Evolutionary conservation across 2,329 filamentous ascomycete genomes (phyloP).

Genomic region (Leptographium wingfieldii): DNA sequence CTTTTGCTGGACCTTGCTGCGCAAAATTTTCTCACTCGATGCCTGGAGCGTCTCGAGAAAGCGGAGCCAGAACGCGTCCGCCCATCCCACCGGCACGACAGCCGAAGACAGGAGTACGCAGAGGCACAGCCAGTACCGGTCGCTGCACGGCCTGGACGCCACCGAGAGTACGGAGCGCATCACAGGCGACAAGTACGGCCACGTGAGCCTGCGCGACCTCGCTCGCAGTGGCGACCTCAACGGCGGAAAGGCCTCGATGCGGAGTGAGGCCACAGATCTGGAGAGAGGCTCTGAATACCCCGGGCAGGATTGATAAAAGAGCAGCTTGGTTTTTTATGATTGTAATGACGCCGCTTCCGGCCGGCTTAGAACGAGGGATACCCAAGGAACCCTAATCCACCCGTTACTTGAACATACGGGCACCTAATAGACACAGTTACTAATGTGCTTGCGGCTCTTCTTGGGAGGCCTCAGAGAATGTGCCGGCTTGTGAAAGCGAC

Average conservation of each 20-base stretch:
- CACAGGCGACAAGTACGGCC: neutral
- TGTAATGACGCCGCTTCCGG: neutral
- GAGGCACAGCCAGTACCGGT: neutral
- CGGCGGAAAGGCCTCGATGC: neutral
- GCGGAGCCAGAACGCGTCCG: neutral
- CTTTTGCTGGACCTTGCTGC: conserved; percentile 44
- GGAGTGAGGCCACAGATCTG: neutral
- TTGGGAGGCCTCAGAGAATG: too few species aligned
- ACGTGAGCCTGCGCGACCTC: neutral
- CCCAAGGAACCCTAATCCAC: neutral
- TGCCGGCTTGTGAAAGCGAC: too few species aligned
- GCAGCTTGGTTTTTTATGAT: neutral
- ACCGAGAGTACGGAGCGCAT: conserved; percentile 9
- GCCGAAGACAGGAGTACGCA: neutral
- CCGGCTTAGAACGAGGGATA: neutral
- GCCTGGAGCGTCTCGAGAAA: conserved; percentile 9
- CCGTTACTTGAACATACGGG: neutral
- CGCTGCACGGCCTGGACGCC: neutral
- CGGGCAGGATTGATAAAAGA: neutral
- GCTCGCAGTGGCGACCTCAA: neutral
- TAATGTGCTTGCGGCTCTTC: too few species aligned
- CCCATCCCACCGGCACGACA: neutral
- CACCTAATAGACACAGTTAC: too few species aligned
- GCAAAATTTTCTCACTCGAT: conserved; percentile 23
- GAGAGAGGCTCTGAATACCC: neutral